phyloP scores from a whole-genome alignment of 805 yeast species.

The Kockiozyma suomiensis region DNA sequence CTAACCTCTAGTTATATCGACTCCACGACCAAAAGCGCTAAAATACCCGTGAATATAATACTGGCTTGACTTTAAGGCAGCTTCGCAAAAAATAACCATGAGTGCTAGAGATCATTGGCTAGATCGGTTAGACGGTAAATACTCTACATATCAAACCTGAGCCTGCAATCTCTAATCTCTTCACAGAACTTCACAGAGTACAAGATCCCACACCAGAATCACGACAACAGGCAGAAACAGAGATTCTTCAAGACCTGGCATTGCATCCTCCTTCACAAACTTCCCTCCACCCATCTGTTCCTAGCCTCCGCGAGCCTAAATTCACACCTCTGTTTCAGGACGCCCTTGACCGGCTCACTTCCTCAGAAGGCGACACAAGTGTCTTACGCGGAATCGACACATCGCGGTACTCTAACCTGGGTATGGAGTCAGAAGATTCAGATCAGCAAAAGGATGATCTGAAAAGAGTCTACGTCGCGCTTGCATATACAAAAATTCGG shows the following conservation, averaged over 20 bases:
- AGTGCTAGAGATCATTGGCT: conserved; percentile 22
- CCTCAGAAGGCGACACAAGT: conserved; percentile 1
- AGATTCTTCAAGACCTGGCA: conserved; percentile 21
- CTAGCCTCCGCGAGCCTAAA: conserved; percentile 3
- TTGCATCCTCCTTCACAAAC: conserved; percentile 18
- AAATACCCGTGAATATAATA: too few relatives aligned
- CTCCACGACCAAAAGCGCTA: too few relatives aligned
- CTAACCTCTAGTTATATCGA: too few relatives aligned
- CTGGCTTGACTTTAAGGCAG: too few relatives aligned
- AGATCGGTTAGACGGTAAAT: conserved; percentile 27
- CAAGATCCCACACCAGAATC: conserved; percentile 27
- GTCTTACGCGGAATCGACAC: conserved; percentile 36
- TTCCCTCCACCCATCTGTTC: conserved; percentile 19
- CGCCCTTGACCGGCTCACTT: conserved; percentile 11
- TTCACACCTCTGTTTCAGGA: conserved; percentile 13
- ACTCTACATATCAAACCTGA: neutral
- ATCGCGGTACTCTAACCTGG: conserved; percentile 35
- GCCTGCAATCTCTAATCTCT: neutral
- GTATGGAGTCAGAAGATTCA: conserved; percentile 31
- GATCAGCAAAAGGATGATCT: conserved; percentile 22
- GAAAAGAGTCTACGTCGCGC: conserved; percentile 35
- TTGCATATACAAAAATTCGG: conserved; percentile 37
- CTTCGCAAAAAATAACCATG: neutral
- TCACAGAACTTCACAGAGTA: conserved; percentile 27
- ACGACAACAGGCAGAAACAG: conserved; percentile 17